phyloP scores from a whole-genome alignment of 164 flowering plant genomes.

The Stephania japonica region DNA sequence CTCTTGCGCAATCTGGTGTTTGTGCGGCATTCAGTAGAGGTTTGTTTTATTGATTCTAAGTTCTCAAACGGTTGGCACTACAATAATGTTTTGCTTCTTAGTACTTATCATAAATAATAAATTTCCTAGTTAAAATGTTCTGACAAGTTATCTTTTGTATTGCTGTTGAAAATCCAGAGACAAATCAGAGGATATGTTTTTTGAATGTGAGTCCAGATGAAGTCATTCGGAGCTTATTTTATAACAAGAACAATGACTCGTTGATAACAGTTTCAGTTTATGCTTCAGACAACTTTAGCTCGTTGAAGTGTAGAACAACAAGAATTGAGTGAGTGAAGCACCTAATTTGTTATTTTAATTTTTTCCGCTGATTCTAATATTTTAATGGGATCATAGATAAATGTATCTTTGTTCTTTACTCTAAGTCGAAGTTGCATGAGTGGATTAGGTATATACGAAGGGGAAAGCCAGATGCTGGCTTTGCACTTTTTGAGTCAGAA shows the following conservation, averaged over 20 bases:
- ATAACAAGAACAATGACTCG: slow-evolving; percentile 94
- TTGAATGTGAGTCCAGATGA: slow-evolving; percentile 90
- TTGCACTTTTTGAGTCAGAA: slow-evolving; percentile 27
- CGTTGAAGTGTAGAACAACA: slow-evolving; percentile 94
- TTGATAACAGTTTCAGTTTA: slow-evolving; percentile 98
- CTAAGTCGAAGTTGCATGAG: neutral
- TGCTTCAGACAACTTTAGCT: slow-evolving; percentile 98
- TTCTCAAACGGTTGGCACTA: neutral
- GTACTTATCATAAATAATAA: neutral
- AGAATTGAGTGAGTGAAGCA: slow-evolving; percentile 70
- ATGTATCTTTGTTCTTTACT: neutral
- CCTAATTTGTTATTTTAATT: neutral
- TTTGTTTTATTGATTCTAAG: slow-evolving; percentile 14
- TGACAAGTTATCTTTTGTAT: slow-evolving; percentile 3
- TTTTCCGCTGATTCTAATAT: neutral
- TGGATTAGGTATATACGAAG: slow-evolving; percentile 62
- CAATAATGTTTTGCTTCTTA: neutral
- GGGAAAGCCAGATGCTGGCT: slow-evolving; percentile 55
- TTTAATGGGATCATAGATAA: neutral
- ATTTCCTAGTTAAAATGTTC: neutral
- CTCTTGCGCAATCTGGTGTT: slow-evolving; percentile 96
- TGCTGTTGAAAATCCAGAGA: slow-evolving; percentile 45
- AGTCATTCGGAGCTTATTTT: slow-evolving; percentile 93
- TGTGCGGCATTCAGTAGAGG: slow-evolving; percentile 99
- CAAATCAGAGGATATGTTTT: slow-evolving; percentile 88